Percentiles rank a stretch among this genome's conserved stretches.
Conservation (phyloP, 768 basidiomycete species). For the Thelephora aurantiotincta region DNA sequence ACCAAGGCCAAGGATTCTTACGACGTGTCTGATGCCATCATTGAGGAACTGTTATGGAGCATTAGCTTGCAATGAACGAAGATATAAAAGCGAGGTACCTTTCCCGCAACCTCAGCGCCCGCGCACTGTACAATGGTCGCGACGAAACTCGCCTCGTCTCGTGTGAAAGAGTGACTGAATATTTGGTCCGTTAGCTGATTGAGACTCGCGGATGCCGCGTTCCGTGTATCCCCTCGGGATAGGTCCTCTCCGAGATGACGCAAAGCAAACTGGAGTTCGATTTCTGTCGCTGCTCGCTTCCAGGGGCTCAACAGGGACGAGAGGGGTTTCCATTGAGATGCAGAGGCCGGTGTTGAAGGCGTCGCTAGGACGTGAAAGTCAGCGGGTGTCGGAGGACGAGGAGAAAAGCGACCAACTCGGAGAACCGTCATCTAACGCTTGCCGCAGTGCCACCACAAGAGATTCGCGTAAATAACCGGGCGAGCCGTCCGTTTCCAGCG, state of each 20-base stretch:
- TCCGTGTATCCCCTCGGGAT: constrained; percentile 35
- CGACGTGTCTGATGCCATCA: constrained; percentile 54
- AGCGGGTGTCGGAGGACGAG: background rate
- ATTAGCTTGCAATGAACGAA: background rate
- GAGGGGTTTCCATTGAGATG: constrained; percentile 42
- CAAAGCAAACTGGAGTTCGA: constrained; percentile 64
- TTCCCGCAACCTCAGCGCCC: constrained; percentile 48
- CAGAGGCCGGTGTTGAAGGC: constrained; percentile 26
- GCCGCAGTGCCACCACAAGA: constrained; percentile 49
- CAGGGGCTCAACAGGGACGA: constrained; percentile 66
- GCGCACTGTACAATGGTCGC: constrained; percentile 71
- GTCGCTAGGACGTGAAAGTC: background rate
- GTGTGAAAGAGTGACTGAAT: constrained; percentile 59
- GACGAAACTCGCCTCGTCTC: constrained; percentile 71
- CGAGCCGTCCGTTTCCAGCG: constrained; percentile 23
- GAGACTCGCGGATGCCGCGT: constrained; percentile 43
- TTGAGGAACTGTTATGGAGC: constrained; percentile 47
- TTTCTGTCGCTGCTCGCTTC: constrained; percentile 71
- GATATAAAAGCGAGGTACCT: constrained; percentile 26
- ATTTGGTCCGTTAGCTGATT: constrained; percentile 53
- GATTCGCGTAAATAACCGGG: constrained; percentile 33
- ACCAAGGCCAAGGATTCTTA: constrained; percentile 31
- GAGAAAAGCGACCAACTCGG: constrained; percentile 26
- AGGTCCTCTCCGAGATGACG: constrained; percentile 62
- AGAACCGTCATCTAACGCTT: constrained; percentile 51